Base-by-base conservation (phyloP, 208 protist species). In the Herpetomonas tarakana region DNA sequence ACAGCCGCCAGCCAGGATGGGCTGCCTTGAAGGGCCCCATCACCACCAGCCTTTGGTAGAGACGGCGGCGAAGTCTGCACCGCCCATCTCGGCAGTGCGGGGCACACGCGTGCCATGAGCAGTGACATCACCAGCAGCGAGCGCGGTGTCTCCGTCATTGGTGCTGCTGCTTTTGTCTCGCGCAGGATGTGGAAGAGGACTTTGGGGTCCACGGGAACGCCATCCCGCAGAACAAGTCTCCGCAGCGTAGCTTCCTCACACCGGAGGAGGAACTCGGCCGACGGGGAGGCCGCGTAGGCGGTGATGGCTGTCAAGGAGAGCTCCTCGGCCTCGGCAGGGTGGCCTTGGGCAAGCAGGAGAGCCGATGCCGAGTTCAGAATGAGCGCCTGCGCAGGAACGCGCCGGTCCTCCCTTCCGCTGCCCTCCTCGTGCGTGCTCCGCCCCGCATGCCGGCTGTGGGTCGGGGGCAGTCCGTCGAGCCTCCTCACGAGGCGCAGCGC, bases 401-500 rank as follows among this genome's bases (percentile, higher is more conserved):
- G 16, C 12, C 22, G 19, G 3, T 4, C 30, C 4, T 4, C n/a
- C 45, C 47, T 4, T 12, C n/a, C n/a, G n/a, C n/a, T n/a, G n/a
- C n/a, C n/a, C n/a, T n/a, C n/a, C n/a, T n/a, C 2, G 54, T 46
- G 28, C 6, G 18, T 22, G 18, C n/a, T n/a, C n/a, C n/a, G n/a
- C n/a, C n/a, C n/a, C n/a, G n/a, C n/a, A n/a, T n/a, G n/a, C n/a
- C n/a, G n/a, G n/a, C n/a, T n/a, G n/a, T n/a, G n/a, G n/a, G n/a
- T n/a, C n/a, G n/a, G n/a, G n/a, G n/a, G n/a, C n/a, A n/a, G n/a
- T n/a, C 21, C 18, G 2, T 19, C 24, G 22, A 59, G 44, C 0
- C 61, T 1, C 9, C 24, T 11, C 41, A 80, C 22, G 16, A 86
- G 50, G 26, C 29, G 63, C 24, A 86, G 52, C 9, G 78, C 78